Percentiles rank a stretch among this genome's conserved stretches.
phyloP scores from a whole-genome alignment of 2,329 filamentous ascomycete genomes.

The Pezicula neosporulosa region DNA sequence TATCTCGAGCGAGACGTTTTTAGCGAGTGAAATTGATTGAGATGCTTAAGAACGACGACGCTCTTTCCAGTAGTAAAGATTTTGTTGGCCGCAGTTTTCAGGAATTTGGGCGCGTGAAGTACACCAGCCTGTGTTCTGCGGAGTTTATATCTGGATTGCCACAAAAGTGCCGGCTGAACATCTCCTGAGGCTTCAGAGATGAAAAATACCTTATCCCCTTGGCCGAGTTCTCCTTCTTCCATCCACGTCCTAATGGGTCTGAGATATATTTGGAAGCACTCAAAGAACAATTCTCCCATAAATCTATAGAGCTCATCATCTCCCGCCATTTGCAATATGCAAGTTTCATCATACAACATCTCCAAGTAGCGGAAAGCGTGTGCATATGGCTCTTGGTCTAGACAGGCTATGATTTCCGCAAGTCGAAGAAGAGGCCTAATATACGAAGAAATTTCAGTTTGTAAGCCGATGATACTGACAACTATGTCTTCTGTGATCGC shows the following conservation, averaged over 20 bases:
- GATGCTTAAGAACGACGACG: slow-evolving; percentile 74
- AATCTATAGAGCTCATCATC: slow-evolving; percentile 58
- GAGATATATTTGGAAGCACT: slow-evolving; percentile 79
- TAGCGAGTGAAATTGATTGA: slow-evolving; percentile 50
- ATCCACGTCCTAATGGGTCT: slow-evolving; percentile 82
- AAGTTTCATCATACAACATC: slow-evolving; percentile 68
- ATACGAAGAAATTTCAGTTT: slow-evolving; percentile 50
- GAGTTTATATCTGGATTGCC: slow-evolving; percentile 72
- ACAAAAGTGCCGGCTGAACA: slow-evolving; percentile 62
- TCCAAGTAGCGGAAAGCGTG: slow-evolving; percentile 72
- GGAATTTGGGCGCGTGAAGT: slow-evolving; percentile 70
- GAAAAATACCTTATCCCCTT: slow-evolving; percentile 71
- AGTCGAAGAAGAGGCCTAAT: slow-evolving; percentile 57
- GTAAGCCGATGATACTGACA: slow-evolving; percentile 64
- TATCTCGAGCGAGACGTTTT: slow-evolving; percentile 26
- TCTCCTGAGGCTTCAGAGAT: slow-evolving; percentile 56
- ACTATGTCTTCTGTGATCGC: slow-evolving; percentile 47
- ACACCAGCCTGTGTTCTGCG: slow-evolving; percentile 55
- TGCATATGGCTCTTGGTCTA: slow-evolving; percentile 38
- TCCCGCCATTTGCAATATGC: slow-evolving; percentile 66
- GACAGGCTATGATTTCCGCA: slow-evolving; percentile 55
- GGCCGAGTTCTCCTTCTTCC: slow-evolving; percentile 67
- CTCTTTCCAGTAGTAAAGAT: slow-evolving; percentile 90
- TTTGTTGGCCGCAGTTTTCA: slow-evolving; percentile 63
- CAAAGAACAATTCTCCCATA: slow-evolving; percentile 69